Evolutionary conservation across 163 green algal species (phyloP), one percentile per base, ranked within the genome.

Genomic region (Volvox carteri): DNA sequence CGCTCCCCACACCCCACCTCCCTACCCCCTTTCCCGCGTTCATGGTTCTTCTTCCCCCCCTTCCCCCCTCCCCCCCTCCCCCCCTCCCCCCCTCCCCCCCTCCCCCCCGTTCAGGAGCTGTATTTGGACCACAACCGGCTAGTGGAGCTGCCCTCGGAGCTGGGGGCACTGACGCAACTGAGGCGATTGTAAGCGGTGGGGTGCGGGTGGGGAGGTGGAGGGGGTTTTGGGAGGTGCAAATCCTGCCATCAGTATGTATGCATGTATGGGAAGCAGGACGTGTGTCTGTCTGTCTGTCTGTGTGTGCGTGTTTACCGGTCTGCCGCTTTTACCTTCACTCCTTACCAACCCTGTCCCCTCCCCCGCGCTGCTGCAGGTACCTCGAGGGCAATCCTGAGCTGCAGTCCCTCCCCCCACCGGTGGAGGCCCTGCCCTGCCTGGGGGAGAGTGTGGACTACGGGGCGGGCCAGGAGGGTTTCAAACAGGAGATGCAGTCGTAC

Each of bases 381-480:
- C 67, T 87, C 18, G 81, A 87, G 19, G 65, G 46, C 46, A 87
- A 87, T 50, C 81, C 81, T 12, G 67, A 60, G 16, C 52, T 83
- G 70, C 67, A 72, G 65, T 23, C 67, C 50, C 50, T 89, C 46
- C 70, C 84, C 1, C 84, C 84, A 37, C 23, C 30, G 19, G 42
- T 90, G 74, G 85, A 78, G 25, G 60, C 74, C 8, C 75, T 97
- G 52, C 88, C 95, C 56, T 90, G 94, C 65, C 90, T 96, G 86
- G 79, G 92, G 80, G 92, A 95, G 72, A 93, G 93, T 78, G 92
- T 94, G 90, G 92, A 93, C 41, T 94, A 92, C 92, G 60, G 83
- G 16, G 37, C 58, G 7, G 50, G n/a, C n/a, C n/a, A 25, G 3
- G 60, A 85, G 60, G 28, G 54, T 4, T 90, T 90, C 46, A 90